Conservation (phyloP, 2,329 filamentous ascomycete genomes). For the Neopestalotiopsis sp. region DNA sequence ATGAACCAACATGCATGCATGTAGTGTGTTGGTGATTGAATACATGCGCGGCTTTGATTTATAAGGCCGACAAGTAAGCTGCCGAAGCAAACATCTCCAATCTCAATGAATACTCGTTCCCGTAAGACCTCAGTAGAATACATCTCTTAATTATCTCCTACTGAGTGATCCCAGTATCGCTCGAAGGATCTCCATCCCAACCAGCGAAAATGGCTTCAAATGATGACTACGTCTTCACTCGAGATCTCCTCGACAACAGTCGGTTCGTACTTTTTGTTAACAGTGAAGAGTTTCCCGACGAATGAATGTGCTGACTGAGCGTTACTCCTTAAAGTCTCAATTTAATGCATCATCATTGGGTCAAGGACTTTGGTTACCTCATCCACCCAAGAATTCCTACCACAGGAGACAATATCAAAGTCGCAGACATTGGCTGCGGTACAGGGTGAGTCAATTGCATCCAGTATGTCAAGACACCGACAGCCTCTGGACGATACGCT, state of each 20-base stretch:
- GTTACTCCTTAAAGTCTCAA: conserved; percentile 18
- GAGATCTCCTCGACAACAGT: conserved; percentile 19
- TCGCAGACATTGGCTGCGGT: conserved; percentile 28
- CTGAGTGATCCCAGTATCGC: too few relatives aligned
- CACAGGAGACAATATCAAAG: conserved; percentile 16
- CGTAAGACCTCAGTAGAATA: too few relatives aligned
- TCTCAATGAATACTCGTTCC: too few relatives aligned
- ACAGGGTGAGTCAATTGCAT: conserved; percentile 22
- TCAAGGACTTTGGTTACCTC: conserved; percentile 22
- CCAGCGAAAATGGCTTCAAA: conserved; percentile 8
- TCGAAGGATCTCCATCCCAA: too few relatives aligned
- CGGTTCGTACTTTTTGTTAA: conserved; percentile 7
- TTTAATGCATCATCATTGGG: conserved; percentile 21
- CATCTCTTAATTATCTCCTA: too few relatives aligned
- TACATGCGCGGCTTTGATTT: too few relatives aligned
- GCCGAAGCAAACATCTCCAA: too few relatives aligned
- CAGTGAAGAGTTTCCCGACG: not conserved
- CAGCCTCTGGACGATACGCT: too few relatives aligned
- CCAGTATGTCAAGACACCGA: not conserved
- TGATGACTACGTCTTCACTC: conserved; percentile 17
- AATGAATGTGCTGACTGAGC: not conserved
- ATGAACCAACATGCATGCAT: too few relatives aligned
- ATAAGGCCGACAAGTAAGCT: too few relatives aligned
- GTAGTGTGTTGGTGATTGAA: too few relatives aligned
- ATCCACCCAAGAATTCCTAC: conserved; percentile 26